These are phyloP conservation scores for Hsuehochloa calcarea DNA, from an alignment of 176 grass and related monocot species.

Conservation along the genomic window DNA sequence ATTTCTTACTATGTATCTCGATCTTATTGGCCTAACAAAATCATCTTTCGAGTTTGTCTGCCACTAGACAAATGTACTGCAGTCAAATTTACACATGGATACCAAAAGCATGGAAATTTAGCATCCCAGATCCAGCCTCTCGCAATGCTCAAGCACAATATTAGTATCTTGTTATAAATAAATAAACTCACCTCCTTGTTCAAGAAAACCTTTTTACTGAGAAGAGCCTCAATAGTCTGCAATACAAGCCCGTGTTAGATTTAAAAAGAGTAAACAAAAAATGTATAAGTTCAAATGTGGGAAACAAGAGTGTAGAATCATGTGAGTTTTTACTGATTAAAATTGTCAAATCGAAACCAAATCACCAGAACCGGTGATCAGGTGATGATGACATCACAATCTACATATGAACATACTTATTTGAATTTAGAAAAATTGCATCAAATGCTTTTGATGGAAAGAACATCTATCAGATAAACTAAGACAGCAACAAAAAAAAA, in stretches of 20 bases:
- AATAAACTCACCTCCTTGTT: constrained; percentile 75
- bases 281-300: constrained; percentile 22
- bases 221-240: constrained; percentile 92
- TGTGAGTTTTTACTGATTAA: constrained; percentile 22
- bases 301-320: constrained; percentile 2
- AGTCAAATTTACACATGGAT: background rate
- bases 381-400: background rate
- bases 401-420: background rate
- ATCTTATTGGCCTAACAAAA: constrained; percentile 22
- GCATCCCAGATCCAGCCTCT: background rate
- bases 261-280: background rate
- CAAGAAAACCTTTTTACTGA: constrained; percentile 81
- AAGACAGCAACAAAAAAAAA: background rate
- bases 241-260: constrained; percentile 46
- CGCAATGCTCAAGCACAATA: constrained; percentile 6
- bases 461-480: background rate
- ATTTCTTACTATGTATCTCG: background rate
- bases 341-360: constrained; percentile 10
- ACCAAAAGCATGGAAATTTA: background rate
- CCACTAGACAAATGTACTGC: background rate
- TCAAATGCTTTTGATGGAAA: background rate
- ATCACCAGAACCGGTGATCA: background rate
- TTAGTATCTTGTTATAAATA: background rate
- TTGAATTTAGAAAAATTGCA: background rate
- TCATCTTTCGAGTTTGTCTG: background rate